phyloP scores from a whole-genome alignment of 225 moss, liverwort and hornwort species.

The Polytrichum commune region DNA sequence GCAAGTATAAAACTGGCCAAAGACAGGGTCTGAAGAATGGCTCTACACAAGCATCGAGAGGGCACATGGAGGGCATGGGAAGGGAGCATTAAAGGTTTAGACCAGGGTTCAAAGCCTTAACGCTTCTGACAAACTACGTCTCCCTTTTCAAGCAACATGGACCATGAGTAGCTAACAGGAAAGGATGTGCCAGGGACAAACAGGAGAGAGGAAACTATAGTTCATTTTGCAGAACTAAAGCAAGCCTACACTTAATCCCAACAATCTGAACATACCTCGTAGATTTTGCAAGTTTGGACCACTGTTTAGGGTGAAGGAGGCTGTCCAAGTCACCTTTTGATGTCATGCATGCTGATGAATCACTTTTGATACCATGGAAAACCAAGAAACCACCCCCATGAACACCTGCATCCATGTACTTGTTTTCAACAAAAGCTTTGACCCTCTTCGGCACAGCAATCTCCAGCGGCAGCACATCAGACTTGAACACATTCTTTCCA shows the following conservation, averaged over 20 bases:
- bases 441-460: constrained; percentile 67
- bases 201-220: too few species aligned
- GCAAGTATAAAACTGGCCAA: too few species aligned
- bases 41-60: too few species aligned
- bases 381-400: constrained; percentile 61
- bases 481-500: constrained; percentile 43
- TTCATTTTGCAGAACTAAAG: too few species aligned
- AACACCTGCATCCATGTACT: constrained; percentile 68
- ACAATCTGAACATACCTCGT: constrained; percentile 41
- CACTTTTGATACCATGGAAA: constrained; percentile 77
- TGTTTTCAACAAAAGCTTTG: constrained; percentile 55
- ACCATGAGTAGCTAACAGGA: background rate
- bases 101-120: too few species aligned
- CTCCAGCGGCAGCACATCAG: constrained; percentile 56
- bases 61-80: too few species aligned
- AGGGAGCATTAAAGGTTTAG: too few species aligned
- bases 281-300: constrained; percentile 61
- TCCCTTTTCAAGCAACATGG: background rate
- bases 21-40: too few species aligned
- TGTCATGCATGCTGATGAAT: constrained; percentile 82
- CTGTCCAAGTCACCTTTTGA: constrained; percentile 78
- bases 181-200: too few species aligned
- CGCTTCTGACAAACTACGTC: too few species aligned
- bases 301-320: constrained; percentile 67
- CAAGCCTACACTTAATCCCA: background rate